phyloP scores from a whole-genome alignment of 177 flowering plant genomes.

The Vitis hybrid region DNA sequence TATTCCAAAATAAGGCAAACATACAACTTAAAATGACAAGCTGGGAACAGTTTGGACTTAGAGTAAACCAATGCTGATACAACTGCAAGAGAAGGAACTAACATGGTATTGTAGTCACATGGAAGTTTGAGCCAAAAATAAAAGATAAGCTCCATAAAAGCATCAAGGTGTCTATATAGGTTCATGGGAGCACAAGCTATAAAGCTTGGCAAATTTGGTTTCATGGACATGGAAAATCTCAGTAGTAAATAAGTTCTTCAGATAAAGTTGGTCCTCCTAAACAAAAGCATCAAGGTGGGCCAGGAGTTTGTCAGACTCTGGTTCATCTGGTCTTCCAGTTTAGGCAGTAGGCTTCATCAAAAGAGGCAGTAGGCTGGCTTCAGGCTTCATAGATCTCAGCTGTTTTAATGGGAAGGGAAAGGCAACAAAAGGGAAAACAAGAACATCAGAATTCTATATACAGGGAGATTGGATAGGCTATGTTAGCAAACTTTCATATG shows the following conservation, averaged over 20 bases:
- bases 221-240: conserved; percentile 43
- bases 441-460: conserved; percentile 59
- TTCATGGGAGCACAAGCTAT: conserved; percentile 41
- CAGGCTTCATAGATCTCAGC: conserved; percentile 86
- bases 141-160: conserved; percentile 10
- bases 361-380: conserved; percentile 73
- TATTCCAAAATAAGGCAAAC: not conserved
- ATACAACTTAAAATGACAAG: conserved; percentile 3
- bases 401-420: conserved; percentile 79
- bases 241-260: conserved; percentile 38
- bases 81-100: conserved; percentile 19
- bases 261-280: conserved; percentile 58
- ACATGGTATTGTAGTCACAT: conserved; percentile 16
- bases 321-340: conserved; percentile 89
- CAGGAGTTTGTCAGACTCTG: conserved; percentile 59
- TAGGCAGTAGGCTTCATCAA: conserved; percentile 81
- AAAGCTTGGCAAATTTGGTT: conserved; percentile 49
- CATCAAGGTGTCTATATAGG: conserved; percentile 36
- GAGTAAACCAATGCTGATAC: conserved; percentile 19
- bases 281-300: conserved; percentile 76
- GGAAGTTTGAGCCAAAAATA: conserved; percentile 8
- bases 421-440: conserved; percentile 66
- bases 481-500: conserved; percentile 22
- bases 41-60: conserved; percentile 9
- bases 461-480: conserved; percentile 44